These are phyloP conservation scores for Orbilia javanica DNA, from an alignment of 2,329 filamentous ascomycete species.

Conservation along the genomic window DNA sequence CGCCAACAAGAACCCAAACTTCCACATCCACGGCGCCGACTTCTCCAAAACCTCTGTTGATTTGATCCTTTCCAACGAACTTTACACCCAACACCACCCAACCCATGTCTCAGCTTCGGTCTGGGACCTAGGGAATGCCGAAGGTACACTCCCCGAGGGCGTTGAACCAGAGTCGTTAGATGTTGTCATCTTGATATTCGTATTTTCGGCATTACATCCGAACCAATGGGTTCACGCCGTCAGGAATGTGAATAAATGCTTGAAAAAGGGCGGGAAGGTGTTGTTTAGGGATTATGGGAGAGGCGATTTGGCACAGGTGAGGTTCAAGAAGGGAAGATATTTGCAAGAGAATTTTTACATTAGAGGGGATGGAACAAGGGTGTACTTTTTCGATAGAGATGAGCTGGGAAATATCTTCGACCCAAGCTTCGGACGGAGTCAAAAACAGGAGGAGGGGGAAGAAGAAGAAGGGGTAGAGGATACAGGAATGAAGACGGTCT, in stretches of 20 bases:
- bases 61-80: constrained; percentile 83
- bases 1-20: constrained; percentile 82
- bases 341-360: constrained; percentile 98
- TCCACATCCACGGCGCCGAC: constrained; percentile 93
- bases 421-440: constrained; percentile 47
- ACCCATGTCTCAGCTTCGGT: constrained; percentile 67
- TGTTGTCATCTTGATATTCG: constrained; percentile 93
- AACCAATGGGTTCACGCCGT: constrained; percentile 86
- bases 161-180: constrained; percentile 85
- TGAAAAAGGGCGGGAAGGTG: constrained; percentile 93
- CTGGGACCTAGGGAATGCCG: constrained; percentile 78
- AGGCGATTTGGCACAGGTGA: constrained; percentile 93
- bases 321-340: constrained; percentile 95
- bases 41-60: constrained; percentile 96
- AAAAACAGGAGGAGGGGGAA: background rate
- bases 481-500: constrained; percentile 65
- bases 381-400: constrained; percentile 95
- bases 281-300: constrained; percentile 97
- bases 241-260: constrained; percentile 80
- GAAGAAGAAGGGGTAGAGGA: constrained; percentile 32
- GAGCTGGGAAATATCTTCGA: constrained; percentile 77
- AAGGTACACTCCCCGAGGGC: constrained; percentile 76
- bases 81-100: constrained; percentile 75
- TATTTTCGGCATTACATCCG: constrained; percentile 92
- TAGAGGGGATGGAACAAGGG: constrained; percentile 90